These are phyloP conservation scores for Xerocomus spinulosus DNA, from an alignment of 768 basidiomycete genomes.

Conservation along the genomic window DNA sequence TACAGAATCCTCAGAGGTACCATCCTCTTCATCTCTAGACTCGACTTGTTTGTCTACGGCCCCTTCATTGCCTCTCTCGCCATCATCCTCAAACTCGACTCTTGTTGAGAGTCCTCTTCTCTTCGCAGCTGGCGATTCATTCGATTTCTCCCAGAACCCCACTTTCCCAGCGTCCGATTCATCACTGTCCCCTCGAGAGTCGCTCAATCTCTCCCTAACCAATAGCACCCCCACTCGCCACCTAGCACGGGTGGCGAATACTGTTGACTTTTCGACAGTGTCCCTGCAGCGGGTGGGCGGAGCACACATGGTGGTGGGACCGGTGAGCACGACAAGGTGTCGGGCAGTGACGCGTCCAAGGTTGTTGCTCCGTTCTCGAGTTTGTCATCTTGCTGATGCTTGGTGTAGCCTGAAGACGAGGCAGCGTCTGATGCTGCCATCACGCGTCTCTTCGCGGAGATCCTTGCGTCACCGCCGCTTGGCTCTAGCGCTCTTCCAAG, in stretches of 20 bases:
- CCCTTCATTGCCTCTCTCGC: conserved; percentile 37
- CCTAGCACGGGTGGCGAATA: conserved; percentile 97
- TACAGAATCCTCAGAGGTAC: conserved; percentile 17
- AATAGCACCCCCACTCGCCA: conserved; percentile 78
- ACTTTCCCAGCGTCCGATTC: conserved; percentile 33
- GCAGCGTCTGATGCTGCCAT: conserved; percentile 39
- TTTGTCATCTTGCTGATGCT: conserved; percentile 20
- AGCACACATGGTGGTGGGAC: conserved; percentile 29
- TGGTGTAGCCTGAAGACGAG: conserved; percentile 44
- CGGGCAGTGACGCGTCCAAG: conserved; percentile 29
- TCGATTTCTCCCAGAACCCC: conserved; percentile 37
- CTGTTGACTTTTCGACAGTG: conserved; percentile 51
- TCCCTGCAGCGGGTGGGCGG: conserved; percentile 92
- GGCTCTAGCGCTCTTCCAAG: conserved; percentile 30
- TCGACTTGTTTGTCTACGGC: conserved; percentile 27
- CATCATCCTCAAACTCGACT: conserved; percentile 41
- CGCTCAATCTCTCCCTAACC: conserved; percentile 33
- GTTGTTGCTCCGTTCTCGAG: conserved; percentile 25
- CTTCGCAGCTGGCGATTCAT: conserved; percentile 22
- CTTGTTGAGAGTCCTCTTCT: conserved; percentile 31
- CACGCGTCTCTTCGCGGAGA: conserved; percentile 32
- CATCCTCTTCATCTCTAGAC: conserved; percentile 22
- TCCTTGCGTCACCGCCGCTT: conserved; percentile 33
- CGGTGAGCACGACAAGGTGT: conserved; percentile 16
- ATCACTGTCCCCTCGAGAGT: conserved; percentile 19